Evolutionary conservation across 2,329 filamentous ascomycete species (phyloP), one percentile per base, ranked within the genome.

Genomic region (Ophiostoma tasmaniense): DNA sequence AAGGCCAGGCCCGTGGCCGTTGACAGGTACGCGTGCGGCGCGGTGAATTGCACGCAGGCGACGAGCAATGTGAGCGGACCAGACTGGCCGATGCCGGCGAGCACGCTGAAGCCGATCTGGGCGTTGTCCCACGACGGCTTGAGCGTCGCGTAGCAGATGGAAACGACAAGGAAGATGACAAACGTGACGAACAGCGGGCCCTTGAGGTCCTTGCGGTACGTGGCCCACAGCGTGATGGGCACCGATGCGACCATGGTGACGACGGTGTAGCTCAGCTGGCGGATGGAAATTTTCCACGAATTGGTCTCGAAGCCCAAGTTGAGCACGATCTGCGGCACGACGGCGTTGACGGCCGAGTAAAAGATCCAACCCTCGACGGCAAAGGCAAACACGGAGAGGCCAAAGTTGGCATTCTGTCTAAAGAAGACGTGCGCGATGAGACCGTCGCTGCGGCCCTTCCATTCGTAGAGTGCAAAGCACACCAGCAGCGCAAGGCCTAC

Each of bases 281-380:
- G 78, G 30, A 84, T 76, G 1, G 81, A 79, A 42, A 84, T 85
- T 5, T 71, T 72, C 81, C 81, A 85, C 0, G 81, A 73, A 66
- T 80, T 75, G 13, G 76, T 77, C 71, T 82, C 78, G 69, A 82
- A 84, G 4, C 82, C 82, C 4, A 84, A 77, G 70, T 84, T 78
- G 3, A 84, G 77, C 2, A 81, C 76, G 65, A 84, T 80, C 68
- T 83, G 80, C 1, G 82, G 82, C 1, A 82, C 82, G 66, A 84
- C 76, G 28, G 80, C 80, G 74, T 84, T 84, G 70, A 85, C 81
- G 1, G 82, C 83, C 68, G 79, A 81, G 75, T 84, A 84, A 73
- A 85, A 86, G 68, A 86, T 84, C 84, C 84, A 87, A 17, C 84
- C 84, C 75, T 87, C 84, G 42, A 86, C 82, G 2, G 81, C 81